A percentile compares a stretch with the other conserved stretches of the same genome.
Conservation (phyloP, 2,329 filamentous ascomycete genomes). For the Nigrograna mackinnonii region DNA sequence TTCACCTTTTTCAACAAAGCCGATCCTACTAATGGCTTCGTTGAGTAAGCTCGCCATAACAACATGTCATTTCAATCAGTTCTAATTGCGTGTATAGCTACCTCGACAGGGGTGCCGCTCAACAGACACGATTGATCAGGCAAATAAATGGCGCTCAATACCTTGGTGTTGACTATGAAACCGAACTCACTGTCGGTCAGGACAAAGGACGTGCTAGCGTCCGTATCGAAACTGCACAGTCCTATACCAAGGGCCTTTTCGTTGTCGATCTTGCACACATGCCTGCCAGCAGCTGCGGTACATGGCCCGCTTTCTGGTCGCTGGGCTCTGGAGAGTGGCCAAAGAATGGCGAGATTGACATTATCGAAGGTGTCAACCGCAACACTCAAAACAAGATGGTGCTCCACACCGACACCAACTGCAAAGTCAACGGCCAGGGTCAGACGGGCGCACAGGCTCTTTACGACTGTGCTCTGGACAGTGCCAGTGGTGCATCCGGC, state of each 20-base stretch:
- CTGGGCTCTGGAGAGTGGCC: slow-evolving; percentile 32
- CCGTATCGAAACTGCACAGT: slow-evolving; percentile 29
- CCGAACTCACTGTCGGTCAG: slow-evolving; percentile 13
- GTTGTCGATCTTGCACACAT: slow-evolving; percentile 35
- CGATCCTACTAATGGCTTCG: slow-evolving; percentile 29
- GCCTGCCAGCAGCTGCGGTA: slow-evolving; percentile 32
- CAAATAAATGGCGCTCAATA: slow-evolving; percentile 24
- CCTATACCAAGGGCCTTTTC: slow-evolving; percentile 34
- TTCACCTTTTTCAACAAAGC: slow-evolving; percentile 29
- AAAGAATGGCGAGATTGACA: slow-evolving; percentile 33
- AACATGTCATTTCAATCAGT: no score
- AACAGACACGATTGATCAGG: slow-evolving; percentile 3
- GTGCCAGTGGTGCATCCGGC: slow-evolving; percentile 20
- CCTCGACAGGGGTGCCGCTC: slow-evolving; percentile 10
- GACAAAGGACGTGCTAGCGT: slow-evolving; percentile 28
- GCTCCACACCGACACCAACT: slow-evolving; percentile 30
- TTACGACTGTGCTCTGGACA: slow-evolving; percentile 21
- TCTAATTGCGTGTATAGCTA: no score
- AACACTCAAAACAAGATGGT: slow-evolving; percentile 26
- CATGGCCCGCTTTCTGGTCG: slow-evolving; percentile 39
- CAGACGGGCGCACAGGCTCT: slow-evolving; percentile 13
- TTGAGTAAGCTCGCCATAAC: slow-evolving; percentile 28
- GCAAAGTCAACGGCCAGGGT: slow-evolving; percentile 18
- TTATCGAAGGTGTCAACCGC: slow-evolving; percentile 37
- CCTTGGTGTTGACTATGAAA: slow-evolving; percentile 48